Base-by-base conservation (phyloP, 1,139 yeast species). In the Tardiomyces blankii region DNA sequence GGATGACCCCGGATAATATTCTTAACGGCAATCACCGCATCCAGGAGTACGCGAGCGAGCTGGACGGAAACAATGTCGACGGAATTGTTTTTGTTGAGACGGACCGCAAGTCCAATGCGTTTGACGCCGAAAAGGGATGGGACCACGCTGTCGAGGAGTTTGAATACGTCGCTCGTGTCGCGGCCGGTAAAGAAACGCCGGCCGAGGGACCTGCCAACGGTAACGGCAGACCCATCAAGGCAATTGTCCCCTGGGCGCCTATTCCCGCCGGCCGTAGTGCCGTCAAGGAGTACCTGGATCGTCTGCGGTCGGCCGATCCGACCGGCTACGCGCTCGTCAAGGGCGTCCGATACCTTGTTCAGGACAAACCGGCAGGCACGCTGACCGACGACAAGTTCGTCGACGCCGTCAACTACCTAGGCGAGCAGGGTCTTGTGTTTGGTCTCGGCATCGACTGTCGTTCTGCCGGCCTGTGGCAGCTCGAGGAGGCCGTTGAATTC, bases 391-490 rank as follows among this genome's bases (percentile, higher is more conserved):
- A 47, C 1, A 40, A 50, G 5, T 63, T 69, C 45, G 52, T 61
- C 18, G 64, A 62, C 6, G 56, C 65, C 0, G 46, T 70, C 23
- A 55, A 64, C 9, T 67, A 66, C 64, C 46, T 70, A 11, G 65
- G 61, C 2, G 48, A 50, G 1, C 42, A 59, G 5, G 54, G 59
- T 16, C 49, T 23, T 35, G 45, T 46, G 14, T 70, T 69, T 50
- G 75, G 70, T 43, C 54, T 70, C 47, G 74, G 74, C 4, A 65
- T 70, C 39, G 74, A 70, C 51, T 51, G 65, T 40, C 62, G 66
- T 40, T 53, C 59, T 18, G 64, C 63, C 2, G 74, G 74, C 0
- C 27, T 60, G n/a, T 62, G 68, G 65, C 74, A 70, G 51, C 57
- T 67, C 21, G 60, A 62, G 38, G 73, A 70, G 49, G 58, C 68